Conservation (phyloP, 768 basidiomycete genomes). For the Tulasnella sp. region DNA sequence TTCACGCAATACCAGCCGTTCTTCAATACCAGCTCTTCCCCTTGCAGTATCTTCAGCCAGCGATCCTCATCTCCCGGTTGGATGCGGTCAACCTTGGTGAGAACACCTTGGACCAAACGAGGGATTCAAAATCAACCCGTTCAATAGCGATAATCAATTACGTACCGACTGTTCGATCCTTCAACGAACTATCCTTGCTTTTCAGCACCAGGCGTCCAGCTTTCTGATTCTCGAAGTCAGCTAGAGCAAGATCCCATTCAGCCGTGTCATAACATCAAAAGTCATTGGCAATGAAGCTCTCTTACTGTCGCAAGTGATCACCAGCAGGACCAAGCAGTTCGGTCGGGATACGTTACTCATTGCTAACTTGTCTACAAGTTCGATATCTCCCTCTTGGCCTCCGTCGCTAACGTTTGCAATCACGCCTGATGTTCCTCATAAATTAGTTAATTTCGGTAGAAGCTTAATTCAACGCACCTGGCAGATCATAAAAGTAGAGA, state of each 20-base stretch:
- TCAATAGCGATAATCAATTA: conserved; percentile 35
- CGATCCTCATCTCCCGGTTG: not conserved
- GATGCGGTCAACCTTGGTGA: conserved; percentile 68
- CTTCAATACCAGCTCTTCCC: no score
- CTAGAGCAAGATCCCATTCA: conserved; percentile 32
- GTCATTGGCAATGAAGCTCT: no score
- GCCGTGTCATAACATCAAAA: not conserved
- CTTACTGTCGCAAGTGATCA: conserved; percentile 12
- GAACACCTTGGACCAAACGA: conserved; percentile 37
- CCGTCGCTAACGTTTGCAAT: conserved; percentile 6
- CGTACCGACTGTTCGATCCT: conserved; percentile 58
- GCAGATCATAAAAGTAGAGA: conserved; percentile 24
- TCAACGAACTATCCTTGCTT: conserved; percentile 44
- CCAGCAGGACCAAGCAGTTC: conserved; percentile 7
- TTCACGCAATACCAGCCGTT: no score
- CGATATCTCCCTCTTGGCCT: conserved; percentile 2
- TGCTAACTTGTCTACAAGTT: conserved; percentile 3
- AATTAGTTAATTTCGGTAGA: not conserved
- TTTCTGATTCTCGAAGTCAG: conserved; percentile 71
- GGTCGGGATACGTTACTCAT: not conserved
- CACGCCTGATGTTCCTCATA: not conserved
- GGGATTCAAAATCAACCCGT: conserved; percentile 27
- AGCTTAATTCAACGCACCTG: conserved; percentile 13
- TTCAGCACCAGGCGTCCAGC: conserved; percentile 59
- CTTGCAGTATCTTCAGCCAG: not conserved